A percentile compares a stretch with the other conserved stretches of the same genome.
These are phyloP conservation scores for Candida frijolesensis DNA, from an alignment of 1,139 yeast genomes.

Conservation along the genomic window DNA sequence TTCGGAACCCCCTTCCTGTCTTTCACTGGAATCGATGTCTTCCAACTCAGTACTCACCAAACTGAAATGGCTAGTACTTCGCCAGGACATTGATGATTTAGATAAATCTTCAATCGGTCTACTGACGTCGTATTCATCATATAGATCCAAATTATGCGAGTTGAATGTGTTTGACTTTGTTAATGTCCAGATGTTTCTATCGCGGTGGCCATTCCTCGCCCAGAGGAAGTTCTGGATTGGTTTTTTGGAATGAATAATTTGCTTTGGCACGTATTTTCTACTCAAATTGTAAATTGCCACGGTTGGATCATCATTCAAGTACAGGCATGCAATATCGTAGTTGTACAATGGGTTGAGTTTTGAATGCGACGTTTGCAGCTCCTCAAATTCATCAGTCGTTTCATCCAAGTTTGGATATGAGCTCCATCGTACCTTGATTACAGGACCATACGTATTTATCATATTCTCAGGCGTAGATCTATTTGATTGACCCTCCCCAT, in stretches of 20 bases:
- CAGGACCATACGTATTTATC: constrained; percentile 75
- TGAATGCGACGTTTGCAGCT: not conserved
- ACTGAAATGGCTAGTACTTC: constrained; percentile 46
- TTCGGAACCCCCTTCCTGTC: constrained; percentile 5
- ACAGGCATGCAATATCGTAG: constrained; percentile 77
- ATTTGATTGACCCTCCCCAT: constrained; percentile 34
- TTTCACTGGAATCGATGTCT: constrained; percentile 6
- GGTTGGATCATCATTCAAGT: constrained; percentile 73
- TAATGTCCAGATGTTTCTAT: constrained; percentile 42
- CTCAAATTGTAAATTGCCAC: constrained; percentile 73
- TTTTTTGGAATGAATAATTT: constrained; percentile 54
- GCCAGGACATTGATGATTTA: constrained; percentile 62
- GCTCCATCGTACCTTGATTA: constrained; percentile 73
- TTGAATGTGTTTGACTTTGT: constrained; percentile 53
- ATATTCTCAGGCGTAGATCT: constrained; percentile 65
- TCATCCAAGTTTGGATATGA: constrained; percentile 31
- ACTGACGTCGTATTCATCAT: constrained; percentile 33
- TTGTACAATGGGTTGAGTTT: constrained; percentile 29
- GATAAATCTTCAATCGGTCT: constrained; percentile 56
- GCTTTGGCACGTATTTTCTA: constrained; percentile 75
- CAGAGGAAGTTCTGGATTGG: constrained; percentile 48
- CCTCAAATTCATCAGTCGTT: constrained; percentile 20
- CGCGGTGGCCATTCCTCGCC: constrained; percentile 30
- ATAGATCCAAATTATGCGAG: constrained; percentile 51
- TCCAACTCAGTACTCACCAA: constrained; percentile 47